These are phyloP conservation scores for Phytophthora sojae DNA, from an alignment of 352 stramenopile genomes.

Conservation along the genomic window DNA sequence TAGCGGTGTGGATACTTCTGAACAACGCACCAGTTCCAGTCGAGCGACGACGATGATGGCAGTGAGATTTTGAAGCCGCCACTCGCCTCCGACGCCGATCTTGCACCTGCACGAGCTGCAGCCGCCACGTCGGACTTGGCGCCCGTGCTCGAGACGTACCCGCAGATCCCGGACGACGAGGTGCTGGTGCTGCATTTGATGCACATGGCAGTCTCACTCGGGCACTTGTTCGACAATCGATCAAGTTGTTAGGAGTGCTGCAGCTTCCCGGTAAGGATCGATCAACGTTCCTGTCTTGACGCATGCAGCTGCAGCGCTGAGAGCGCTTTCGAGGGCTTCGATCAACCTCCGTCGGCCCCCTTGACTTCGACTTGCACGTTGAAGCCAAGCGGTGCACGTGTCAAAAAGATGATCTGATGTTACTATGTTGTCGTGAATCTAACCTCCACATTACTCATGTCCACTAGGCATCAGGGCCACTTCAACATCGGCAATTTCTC, in stretches of 20 bases:
- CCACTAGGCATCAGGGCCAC: neutral
- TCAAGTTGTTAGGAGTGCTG: conserved; percentile 17
- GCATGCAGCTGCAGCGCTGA: conserved; percentile 14
- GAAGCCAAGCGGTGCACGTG: conserved; percentile 1
- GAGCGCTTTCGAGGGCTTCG: neutral
- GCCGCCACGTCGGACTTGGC: conserved; percentile 52
- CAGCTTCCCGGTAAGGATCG: neutral
- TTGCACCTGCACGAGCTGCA: conserved; percentile 3
- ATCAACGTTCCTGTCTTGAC: conserved; percentile 26
- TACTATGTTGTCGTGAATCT: neutral
- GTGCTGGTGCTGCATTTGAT: conserved; percentile 68
- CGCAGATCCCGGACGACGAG: conserved; percentile 55
- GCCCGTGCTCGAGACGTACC: conserved; percentile 45
- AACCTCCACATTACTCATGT: neutral
- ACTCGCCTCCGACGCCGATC: conserved; percentile 14
- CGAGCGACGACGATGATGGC: neutral
- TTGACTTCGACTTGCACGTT: conserved; percentile 7
- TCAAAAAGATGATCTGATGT: neutral
- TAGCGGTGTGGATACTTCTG: conserved; percentile 33
- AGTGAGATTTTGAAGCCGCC: conserved; percentile 27
- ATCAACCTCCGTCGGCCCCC: neutral
- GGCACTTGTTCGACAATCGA: conserved; percentile 42
- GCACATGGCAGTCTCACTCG: conserved; percentile 27
- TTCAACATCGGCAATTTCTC: conserved; percentile 21
- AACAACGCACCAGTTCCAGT: conserved; percentile 9